Evolutionary conservation across 1,139 yeast species (phyloP), one percentile per base, ranked within the genome.

Genomic region (Groenewaldozyma sp.): DNA sequence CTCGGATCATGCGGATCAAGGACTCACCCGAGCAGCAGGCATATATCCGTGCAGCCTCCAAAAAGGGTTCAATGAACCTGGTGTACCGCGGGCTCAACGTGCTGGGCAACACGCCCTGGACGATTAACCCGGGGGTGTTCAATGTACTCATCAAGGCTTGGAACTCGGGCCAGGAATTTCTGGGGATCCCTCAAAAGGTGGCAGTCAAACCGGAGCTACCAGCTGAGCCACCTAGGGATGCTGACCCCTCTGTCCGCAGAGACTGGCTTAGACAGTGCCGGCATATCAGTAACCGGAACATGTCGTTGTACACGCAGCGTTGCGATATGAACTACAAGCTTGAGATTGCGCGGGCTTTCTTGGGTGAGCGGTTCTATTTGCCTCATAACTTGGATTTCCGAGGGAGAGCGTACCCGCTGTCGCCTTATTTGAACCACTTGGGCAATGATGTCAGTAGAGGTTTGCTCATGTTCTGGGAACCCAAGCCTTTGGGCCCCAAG

Each of bases 331-430:
- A 91, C 59, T 91, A 93, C 60, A 88, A 86, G 58, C 66, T 91
- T 40, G 98, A 91, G 60, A 87, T 91, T 58, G 97, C 98, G 0
- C 73, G 98, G 50, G 96, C 95, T 0, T 86, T 80, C 52, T 43
- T 67, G 31, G 70, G 70, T 7, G 98, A 91, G 60, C 80, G 83
- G 55, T 77, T 91, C 55, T 88, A 77, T 59, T 84, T 88, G 66
- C 97, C 98, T 4, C 96, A 91, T 59, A 87, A 87, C 53, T 68
- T 91, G 40, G 98, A 91, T 60, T 88, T 88, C 58, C 73, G 98
- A 60, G 98, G 98, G 4, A 77, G 98, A 54, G 95, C 97, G 1
- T 91, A 91, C 56, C 97, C 98, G 3, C 65, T 91, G 35, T 80
- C 95, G 1, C 94, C 95, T 2, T 77, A 75, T 52, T 66, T 76